phyloP scores from a whole-genome alignment of 2,329 filamentous ascomycete species.

The Bipolaris gigantea region DNA sequence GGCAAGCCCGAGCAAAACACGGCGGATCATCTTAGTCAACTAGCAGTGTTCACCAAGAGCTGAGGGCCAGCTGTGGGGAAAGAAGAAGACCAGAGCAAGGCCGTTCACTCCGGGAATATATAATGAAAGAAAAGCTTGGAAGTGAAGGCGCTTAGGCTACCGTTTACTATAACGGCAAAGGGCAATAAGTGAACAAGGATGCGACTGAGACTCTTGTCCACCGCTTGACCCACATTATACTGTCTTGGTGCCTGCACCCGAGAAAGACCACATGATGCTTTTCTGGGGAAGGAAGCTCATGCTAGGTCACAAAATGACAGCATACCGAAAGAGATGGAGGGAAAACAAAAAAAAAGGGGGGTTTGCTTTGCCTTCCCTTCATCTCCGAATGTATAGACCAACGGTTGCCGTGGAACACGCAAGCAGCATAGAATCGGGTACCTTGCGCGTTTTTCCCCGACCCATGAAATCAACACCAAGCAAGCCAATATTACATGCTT shows the following conservation, averaged over 20 bases:
- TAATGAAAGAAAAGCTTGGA: neutral
- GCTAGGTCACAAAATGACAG: constrained; percentile 3
- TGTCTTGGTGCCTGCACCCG: neutral
- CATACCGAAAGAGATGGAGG: neutral
- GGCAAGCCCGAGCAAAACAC: constrained; percentile 20
- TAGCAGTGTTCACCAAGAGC: constrained; percentile 5
- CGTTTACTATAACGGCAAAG: constrained; percentile 3
- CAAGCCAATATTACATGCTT: neutral
- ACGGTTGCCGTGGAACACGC: constrained; percentile 6
- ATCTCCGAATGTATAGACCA: neutral
- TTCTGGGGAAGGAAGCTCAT: neutral
- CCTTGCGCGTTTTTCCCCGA: neutral
- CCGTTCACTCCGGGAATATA: constrained; percentile 10
- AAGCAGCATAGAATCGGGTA: neutral
- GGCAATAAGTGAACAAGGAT: neutral
- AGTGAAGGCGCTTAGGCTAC: neutral
- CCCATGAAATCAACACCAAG: neutral
- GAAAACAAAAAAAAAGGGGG: neutral
- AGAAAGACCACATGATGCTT: constrained; percentile 7
- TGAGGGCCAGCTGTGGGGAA: constrained; percentile 2
- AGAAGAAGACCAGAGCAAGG: neutral
- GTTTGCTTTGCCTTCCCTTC: neutral
- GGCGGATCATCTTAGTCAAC: constrained; percentile 19
- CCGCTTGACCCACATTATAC: constrained; percentile 16
- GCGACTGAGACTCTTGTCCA: constrained; percentile 9